phyloP scores from a whole-genome alignment of 371 early-diverging fungal genomes.

The Zancudomyces culisetae region DNA sequence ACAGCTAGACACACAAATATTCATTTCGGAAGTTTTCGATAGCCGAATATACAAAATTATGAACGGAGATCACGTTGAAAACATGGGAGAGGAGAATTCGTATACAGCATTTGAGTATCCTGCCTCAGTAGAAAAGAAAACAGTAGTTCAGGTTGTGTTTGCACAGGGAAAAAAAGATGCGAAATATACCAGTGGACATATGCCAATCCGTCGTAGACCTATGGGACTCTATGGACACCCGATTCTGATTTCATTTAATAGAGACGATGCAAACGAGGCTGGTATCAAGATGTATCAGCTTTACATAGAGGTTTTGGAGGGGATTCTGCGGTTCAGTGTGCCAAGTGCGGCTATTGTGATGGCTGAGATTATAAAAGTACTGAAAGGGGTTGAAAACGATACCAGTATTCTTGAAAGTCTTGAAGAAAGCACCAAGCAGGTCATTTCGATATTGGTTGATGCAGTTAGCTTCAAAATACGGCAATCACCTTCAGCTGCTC shows the following conservation, averaged over 20 bases:
- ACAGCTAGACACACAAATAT: constrained; percentile 11
- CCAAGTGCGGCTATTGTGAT: too few relatives aligned
- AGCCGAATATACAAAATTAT: constrained; percentile 44
- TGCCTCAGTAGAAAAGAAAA: constrained; percentile 4
- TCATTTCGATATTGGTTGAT: too few relatives aligned
- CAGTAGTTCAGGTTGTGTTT: constrained; percentile 12
- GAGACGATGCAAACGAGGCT: not conserved
- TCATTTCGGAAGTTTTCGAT: constrained; percentile 39
- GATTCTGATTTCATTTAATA: not conserved
- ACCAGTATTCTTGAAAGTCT: too few relatives aligned
- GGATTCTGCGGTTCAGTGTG: too few relatives aligned
- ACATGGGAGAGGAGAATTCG: constrained; percentile 34
- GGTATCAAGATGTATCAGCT: too few relatives aligned
- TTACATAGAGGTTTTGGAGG: too few relatives aligned
- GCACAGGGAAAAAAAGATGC: not conserved
- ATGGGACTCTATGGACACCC: not conserved
- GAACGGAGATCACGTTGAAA: constrained; percentile 36
- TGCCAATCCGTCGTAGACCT: not conserved
- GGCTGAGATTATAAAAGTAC: too few relatives aligned
- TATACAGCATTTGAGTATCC: too few relatives aligned
- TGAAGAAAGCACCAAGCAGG: too few relatives aligned
- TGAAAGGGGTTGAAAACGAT: too few relatives aligned
- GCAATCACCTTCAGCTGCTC: too few relatives aligned
- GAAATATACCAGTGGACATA: not conserved
- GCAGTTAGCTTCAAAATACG: too few relatives aligned